Evolutionary conservation across 495 filamentous ascomycete genomes (phyloP), one percentile per base, ranked within the genome.

Genomic region (Durotheca rogersii): DNA sequence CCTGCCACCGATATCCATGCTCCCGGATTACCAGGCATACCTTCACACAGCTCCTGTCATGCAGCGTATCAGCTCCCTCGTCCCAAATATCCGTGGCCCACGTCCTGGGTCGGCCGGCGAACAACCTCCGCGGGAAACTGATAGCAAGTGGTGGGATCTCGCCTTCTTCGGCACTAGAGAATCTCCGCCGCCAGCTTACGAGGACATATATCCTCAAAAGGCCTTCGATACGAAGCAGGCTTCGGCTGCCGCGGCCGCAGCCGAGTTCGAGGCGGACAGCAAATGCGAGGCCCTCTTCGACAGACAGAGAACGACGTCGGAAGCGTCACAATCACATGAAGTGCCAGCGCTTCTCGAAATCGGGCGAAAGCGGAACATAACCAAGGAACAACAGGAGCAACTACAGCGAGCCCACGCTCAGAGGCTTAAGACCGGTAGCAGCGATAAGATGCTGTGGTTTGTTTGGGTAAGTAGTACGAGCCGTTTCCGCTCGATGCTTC

Each of bases 361-460:
- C 30, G 74, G 75, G 1, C 69, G 70, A 31, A 77, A 77, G 56
- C 69, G 71, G 46, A 69, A 63, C 16, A 74, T 81, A 39, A 90
- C 87, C 4, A 79, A 78, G 42, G 83, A 89, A 60, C 85, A 91
- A 59, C 85, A 87, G 65, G 84, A 85, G 53, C 81, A 85, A 53
- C 74, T 90, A 25, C 69, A 83, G 39, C 75, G 82, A 36, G 85
- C 84, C 37, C 86, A 90, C 64, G 84, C 84, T 23, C 75, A 78
- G 51, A 87, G 85, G 58, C 80, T 90, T 64, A 90, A 90, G 76
- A 79, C 77, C 51, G 70, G 90, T 30, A 80, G 78, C 32, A 83
- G 78, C 52, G 89, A 94, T 64, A 77, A 84, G 56, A 90, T 89
- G 64, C 73, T 94, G 32, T 92, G 86, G 70, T 86, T 90, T 65